Percentiles rank a stretch among this genome's conserved stretches.
These are phyloP conservation scores for Cutaneotrichosporon mucoides DNA, from an alignment of 1,284 basidiomycete genomes.

Conservation along the genomic window DNA sequence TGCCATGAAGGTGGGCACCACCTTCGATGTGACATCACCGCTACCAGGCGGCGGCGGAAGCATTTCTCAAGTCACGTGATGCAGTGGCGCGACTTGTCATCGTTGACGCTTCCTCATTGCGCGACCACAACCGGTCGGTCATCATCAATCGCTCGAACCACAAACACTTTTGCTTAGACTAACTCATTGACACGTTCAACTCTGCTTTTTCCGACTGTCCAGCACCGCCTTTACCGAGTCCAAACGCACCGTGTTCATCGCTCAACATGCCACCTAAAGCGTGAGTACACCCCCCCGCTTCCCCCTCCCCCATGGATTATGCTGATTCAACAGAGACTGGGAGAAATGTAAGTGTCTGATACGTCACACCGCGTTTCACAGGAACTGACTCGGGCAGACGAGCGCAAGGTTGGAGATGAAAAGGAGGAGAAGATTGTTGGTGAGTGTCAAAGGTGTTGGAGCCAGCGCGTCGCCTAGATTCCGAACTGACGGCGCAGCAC, in stretches of 20 bases:
- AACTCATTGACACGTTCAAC: too few species aligned
- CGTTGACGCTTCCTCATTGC: slow-evolving; percentile 10
- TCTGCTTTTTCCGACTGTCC: too few species aligned
- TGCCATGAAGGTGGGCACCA: too few species aligned
- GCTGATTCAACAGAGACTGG: slow-evolving; percentile 67
- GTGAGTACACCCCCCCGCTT: neutral
- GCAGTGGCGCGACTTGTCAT: slow-evolving; percentile 25
- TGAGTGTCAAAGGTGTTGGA: slow-evolving; percentile 49
- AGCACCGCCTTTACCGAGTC: too few species aligned
- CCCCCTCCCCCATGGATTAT: neutral
- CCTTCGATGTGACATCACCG: too few species aligned
- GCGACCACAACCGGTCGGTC: neutral
- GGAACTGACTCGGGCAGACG: slow-evolving; percentile 51
- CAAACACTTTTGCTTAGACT: too few species aligned
- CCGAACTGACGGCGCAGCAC: slow-evolving; percentile 56
- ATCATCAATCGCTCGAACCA: neutral
- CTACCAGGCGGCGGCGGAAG: too few species aligned
- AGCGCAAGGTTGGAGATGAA: slow-evolving; percentile 75
- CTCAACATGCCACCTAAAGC: slow-evolving; percentile 3
- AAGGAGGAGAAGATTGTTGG: slow-evolving; percentile 89
- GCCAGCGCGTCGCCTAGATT: too few species aligned
- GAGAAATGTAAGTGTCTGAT: slow-evolving; percentile 72
- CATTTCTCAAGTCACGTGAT: too few species aligned
- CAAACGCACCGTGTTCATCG: neutral
- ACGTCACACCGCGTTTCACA: too few species aligned